Conservation (phyloP, 2,329 filamentous ascomycete genomes). For the Colletotrichum paranaense region DNA sequence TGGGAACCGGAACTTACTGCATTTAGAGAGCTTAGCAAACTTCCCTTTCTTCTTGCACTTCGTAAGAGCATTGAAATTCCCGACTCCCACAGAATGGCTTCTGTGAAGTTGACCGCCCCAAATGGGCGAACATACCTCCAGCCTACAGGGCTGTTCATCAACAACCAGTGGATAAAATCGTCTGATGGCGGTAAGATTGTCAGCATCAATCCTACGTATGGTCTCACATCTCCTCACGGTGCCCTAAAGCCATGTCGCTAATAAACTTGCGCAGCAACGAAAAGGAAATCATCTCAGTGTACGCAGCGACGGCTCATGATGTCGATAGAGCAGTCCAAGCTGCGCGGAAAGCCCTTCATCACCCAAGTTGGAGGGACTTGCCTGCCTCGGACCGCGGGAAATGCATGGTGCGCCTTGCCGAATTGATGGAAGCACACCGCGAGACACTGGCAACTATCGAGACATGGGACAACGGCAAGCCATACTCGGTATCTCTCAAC, state of each 20-base stretch:
- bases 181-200: conserved; percentile 73
- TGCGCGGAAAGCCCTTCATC: conserved; percentile 75
- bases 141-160: conserved; percentile 84
- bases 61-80: neutral
- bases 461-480: conserved; percentile 86
- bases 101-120: conserved; percentile 65
- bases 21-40: neutral
- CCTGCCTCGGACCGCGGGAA: conserved; percentile 75
- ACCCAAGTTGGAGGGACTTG: conserved; percentile 75
- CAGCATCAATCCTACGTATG: conserved; percentile 77
- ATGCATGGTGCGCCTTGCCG: conserved; percentile 76
- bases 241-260: neutral
- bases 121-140: conserved; percentile 80
- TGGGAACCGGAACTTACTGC: neutral
- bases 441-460: conserved; percentile 65
- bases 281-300: conserved; percentile 76
- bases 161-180: conserved; percentile 81
- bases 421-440: conserved; percentile 74
- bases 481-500: conserved; percentile 72
- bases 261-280: conserved; percentile 57
- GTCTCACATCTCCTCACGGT: neutral
- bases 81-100: neutral
- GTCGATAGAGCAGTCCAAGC: conserved; percentile 77
- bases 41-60: neutral
- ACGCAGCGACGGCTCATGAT: conserved; percentile 74